Evolutionary conservation across 352 stramenopile genomes (phyloP).

Genomic region (Globisporangium radiosum): DNA sequence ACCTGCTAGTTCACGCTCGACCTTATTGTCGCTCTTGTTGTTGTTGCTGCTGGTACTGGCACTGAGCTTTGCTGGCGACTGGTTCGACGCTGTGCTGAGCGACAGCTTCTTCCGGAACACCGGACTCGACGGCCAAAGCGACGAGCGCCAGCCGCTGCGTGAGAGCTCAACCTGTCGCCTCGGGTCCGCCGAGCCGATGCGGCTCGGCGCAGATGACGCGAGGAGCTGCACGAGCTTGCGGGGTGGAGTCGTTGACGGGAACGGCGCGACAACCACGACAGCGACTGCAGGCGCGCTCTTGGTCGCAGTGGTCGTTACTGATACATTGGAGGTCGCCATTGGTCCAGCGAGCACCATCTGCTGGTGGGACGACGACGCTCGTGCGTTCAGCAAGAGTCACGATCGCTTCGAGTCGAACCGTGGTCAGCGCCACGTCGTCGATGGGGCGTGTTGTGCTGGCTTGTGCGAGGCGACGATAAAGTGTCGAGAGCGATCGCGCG

Average conservation of each 20-base stretch:
- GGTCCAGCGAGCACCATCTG: too few species aligned
- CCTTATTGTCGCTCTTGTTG: constrained; percentile 12
- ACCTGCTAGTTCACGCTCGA: constrained; percentile 3
- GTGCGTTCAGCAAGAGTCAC: too few species aligned
- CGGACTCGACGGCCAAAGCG: constrained; percentile 25
- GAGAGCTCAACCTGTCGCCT: constrained; percentile 14
- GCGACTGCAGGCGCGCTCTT: too few species aligned
- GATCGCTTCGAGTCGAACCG: too few species aligned
- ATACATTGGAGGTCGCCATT: too few species aligned
- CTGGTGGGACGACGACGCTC: too few species aligned
- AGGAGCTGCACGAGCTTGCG: constrained; percentile 9
- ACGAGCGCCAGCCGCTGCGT: constrained; percentile 29
- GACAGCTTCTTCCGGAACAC: constrained; percentile 28
- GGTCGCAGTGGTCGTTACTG: too few species aligned
- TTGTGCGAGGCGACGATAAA: too few species aligned
- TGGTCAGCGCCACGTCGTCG: too few species aligned
- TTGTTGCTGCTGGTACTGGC: constrained; percentile 18
- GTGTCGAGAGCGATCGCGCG: too few species aligned
- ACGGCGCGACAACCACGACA: background rate
- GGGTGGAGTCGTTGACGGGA: background rate
- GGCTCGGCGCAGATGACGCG: constrained; percentile 4
- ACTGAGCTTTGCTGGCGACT: background rate
- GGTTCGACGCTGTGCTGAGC: constrained; percentile 9
- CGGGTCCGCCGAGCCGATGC: constrained; percentile 2
- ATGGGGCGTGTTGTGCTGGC: too few species aligned